A percentile compares a stretch with the other conserved stretches of the same genome.
These are phyloP conservation scores for Phialemonium atrogriseum DNA, from an alignment of 2,329 filamentous ascomycete species.

Conservation along the genomic window DNA sequence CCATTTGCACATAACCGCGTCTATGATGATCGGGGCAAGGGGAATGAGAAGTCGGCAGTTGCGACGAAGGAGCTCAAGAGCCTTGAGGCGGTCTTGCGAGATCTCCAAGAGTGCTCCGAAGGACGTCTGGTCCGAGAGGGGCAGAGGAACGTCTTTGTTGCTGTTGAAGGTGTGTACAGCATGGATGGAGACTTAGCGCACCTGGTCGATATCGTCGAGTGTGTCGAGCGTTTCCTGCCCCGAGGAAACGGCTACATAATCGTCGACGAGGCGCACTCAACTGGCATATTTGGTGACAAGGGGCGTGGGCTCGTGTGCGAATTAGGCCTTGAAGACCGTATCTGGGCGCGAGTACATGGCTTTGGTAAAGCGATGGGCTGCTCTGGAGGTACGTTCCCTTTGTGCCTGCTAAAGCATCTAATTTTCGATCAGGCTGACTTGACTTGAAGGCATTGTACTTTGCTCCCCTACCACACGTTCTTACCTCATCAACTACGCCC, in stretches of 20 bases:
- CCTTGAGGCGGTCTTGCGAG: constrained; percentile 19
- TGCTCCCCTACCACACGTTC: constrained; percentile 50
- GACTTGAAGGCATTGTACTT: constrained; percentile 43
- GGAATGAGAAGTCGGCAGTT: background rate
- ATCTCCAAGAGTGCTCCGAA: constrained; percentile 23
- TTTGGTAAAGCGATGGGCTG: constrained; percentile 62
- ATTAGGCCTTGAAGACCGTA: constrained; percentile 42
- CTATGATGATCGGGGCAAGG: background rate
- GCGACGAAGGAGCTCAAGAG: too few relatives aligned
- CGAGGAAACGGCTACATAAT: constrained; percentile 52
- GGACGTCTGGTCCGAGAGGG: constrained; percentile 26
- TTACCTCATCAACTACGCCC: constrained; percentile 68
- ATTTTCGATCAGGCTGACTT: constrained; percentile 5
- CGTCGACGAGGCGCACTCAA: constrained; percentile 62
- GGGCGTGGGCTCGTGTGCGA: constrained; percentile 52
- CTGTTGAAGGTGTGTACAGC: constrained; percentile 65
- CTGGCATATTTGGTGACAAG: constrained; percentile 46
- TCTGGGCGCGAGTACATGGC: constrained; percentile 54
- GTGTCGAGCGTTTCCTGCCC: constrained; percentile 48
- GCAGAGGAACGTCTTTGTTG: constrained; percentile 52
- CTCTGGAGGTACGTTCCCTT: constrained; percentile 50
- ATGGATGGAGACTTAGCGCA: constrained; percentile 75
- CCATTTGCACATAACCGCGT: constrained; percentile 53
- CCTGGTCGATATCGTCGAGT: constrained; percentile 48
- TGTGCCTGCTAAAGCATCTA: rapidly evolving